phyloP scores from a whole-genome alignment of 495 filamentous ascomycete species.

The Extremus antarcticus region DNA sequence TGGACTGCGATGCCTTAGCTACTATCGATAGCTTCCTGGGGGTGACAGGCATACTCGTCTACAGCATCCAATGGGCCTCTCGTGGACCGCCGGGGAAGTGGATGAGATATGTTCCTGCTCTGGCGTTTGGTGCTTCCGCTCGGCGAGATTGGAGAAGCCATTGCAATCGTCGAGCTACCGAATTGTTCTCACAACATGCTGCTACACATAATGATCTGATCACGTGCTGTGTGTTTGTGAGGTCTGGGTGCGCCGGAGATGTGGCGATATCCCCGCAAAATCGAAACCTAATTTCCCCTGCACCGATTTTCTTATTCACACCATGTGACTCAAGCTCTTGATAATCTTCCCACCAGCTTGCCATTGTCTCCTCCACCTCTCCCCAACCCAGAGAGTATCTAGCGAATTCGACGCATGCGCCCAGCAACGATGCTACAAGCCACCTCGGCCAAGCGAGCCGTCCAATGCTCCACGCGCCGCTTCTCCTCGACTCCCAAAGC shows the following conservation, averaged over 20 bases:
- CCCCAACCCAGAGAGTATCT: too few relatives aligned
- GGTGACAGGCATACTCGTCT: constrained; percentile 22
- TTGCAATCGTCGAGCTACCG: background rate
- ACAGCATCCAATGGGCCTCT: constrained; percentile 26
- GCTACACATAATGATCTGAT: too few relatives aligned
- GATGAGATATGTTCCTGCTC: constrained; percentile 14
- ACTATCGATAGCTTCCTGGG: background rate
- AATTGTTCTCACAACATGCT: too few relatives aligned
- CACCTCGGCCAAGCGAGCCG: constrained; percentile 12
- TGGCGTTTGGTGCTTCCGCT: constrained; percentile 9
- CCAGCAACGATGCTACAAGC: constrained; percentile 15
- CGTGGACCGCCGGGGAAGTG: constrained; percentile 23
- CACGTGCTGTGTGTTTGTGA: too few relatives aligned
- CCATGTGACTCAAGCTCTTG: too few relatives aligned
- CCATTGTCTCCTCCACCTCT: too few relatives aligned
- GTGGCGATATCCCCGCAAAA: background rate
- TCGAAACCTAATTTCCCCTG: too few relatives aligned
- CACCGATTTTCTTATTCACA: too few relatives aligned
- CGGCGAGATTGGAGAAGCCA: constrained; percentile 12
- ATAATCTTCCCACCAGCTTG: too few relatives aligned
- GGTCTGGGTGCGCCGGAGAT: too few relatives aligned
- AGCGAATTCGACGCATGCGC: background rate
- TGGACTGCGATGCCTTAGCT: constrained; percentile 13
- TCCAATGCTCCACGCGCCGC: constrained; percentile 17
- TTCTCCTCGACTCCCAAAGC: constrained; percentile 19